Conservation (phyloP, 2,329 filamentous ascomycete genomes). For the Bisporella sp. region DNA sequence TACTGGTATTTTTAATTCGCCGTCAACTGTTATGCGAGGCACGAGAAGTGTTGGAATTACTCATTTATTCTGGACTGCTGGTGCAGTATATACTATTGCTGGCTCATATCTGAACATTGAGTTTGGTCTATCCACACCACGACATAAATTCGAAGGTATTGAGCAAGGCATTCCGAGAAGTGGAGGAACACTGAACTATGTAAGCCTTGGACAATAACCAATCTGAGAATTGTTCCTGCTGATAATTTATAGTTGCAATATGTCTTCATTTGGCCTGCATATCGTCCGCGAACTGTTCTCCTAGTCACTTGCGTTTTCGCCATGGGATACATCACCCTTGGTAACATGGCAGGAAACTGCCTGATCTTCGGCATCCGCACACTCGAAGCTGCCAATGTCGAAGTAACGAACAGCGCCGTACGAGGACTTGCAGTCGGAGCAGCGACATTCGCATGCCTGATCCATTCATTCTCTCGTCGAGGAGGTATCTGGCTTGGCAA, state of each 20-base stretch:
- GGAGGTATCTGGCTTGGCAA: constrained; percentile 46
- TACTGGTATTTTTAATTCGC: constrained; percentile 32
- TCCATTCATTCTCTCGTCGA: constrained; percentile 40
- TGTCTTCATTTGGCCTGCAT: constrained; percentile 32
- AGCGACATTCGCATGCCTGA: constrained; percentile 37
- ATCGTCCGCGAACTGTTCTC: constrained; percentile 11
- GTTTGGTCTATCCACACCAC: constrained; percentile 40
- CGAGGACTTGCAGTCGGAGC: constrained; percentile 41
- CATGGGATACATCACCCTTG: constrained; percentile 29
- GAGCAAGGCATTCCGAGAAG: constrained; percentile 37
- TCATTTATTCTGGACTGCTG: constrained; percentile 47
- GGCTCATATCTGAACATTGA: constrained; percentile 32
- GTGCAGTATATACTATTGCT: constrained; percentile 25
- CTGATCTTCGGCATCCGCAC: constrained; percentile 42
- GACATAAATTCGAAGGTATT: constrained; percentile 32
- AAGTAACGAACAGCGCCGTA: constrained; percentile 29
- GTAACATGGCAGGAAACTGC: constrained; percentile 43
- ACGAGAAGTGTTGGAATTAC: constrained; percentile 46
- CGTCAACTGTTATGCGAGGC: constrained; percentile 42
- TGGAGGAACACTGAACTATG: constrained; percentile 36
- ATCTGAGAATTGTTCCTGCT: background rate
- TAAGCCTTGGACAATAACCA: constrained; percentile 14
- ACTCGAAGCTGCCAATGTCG: constrained; percentile 30
- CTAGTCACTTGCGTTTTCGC: constrained; percentile 38
- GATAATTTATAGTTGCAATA: constrained; percentile 28